phyloP scores from a whole-genome alignment of 1,139 yeast species.

The Trichomonascaceae sp. region DNA sequence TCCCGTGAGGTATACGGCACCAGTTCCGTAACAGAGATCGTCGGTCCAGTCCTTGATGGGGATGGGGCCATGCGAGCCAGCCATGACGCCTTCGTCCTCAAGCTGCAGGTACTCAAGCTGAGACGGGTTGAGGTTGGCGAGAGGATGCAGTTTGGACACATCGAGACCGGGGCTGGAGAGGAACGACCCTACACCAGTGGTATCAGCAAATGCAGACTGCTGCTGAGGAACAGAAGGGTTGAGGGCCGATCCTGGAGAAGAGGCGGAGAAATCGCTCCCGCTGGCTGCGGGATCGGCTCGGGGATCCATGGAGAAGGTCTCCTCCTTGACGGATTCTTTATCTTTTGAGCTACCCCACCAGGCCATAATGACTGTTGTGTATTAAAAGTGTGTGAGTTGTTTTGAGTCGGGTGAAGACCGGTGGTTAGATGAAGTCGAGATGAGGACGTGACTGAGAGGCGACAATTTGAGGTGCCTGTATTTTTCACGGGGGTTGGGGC shows the following conservation, averaged over 20 bases:
- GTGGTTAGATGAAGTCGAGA: no score
- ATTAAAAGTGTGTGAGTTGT: no score
- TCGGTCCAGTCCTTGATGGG: constrained; percentile 97
- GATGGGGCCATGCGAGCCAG: constrained; percentile 79
- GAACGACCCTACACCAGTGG: constrained; percentile 51
- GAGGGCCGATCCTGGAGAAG: no score
- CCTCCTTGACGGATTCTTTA: constrained; percentile 18
- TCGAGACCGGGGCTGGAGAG: constrained; percentile 57
- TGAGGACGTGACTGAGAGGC: no score
- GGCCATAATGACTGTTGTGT: no score
- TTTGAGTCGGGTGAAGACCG: no score
- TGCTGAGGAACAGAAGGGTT: no score
- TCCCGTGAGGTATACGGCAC: constrained; percentile 78
- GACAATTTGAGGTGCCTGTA: no score
- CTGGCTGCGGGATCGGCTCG: constrained; percentile 45
- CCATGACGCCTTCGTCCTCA: constrained; percentile 72
- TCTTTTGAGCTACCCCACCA: constrained; percentile 37
- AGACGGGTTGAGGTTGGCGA: constrained; percentile 67
- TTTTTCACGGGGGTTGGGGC: no score
- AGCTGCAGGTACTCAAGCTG: constrained; percentile 83
- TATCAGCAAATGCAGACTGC: no score
- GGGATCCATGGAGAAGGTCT: constrained; percentile 44
- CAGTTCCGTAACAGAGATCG: constrained; percentile 95
- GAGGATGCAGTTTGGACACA: constrained; percentile 70
- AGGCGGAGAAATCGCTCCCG: no score